These are phyloP conservation scores for Metschnikowia anglica DNA, from an alignment of 805 yeast species.

Conservation along the genomic window DNA sequence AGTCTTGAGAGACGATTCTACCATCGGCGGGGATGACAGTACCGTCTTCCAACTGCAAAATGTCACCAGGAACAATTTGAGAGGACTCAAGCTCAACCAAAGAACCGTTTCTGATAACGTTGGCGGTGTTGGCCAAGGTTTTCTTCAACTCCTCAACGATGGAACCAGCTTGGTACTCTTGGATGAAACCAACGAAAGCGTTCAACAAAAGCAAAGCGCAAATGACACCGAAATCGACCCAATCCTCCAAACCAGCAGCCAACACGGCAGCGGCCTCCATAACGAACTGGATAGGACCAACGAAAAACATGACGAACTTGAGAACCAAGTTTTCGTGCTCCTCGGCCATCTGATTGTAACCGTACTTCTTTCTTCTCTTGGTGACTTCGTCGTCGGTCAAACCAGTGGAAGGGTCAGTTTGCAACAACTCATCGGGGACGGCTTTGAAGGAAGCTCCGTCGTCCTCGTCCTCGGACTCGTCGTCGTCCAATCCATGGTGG, in stretches of 20 bases:
- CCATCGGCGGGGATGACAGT: constrained; percentile 92
- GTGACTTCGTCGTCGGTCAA: constrained; percentile 72
- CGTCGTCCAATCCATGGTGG: constrained; percentile 44
- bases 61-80: constrained; percentile 94
- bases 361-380: constrained; percentile 86
- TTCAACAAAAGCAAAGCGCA: constrained; percentile 81
- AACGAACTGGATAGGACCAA: constrained; percentile 95
- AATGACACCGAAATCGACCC: constrained; percentile 99
- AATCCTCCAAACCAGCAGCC: constrained; percentile 95
- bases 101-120: constrained; percentile 79
- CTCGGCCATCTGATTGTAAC: constrained; percentile 88
- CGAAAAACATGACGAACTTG: constrained; percentile 83
- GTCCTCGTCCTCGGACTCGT: constrained; percentile 30
- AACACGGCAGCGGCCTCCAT: constrained; percentile 95
- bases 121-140: constrained; percentile 88
- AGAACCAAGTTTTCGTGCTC: constrained; percentile 76
- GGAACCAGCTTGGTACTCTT: constrained; percentile 97
- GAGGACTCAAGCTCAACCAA: constrained; percentile 73
- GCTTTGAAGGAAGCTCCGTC: constrained; percentile 51
- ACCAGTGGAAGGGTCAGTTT: constrained; percentile 80
- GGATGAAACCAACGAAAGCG: constrained; percentile 93
- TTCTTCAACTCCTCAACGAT: constrained; percentile 95
- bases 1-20: constrained; percentile 80
- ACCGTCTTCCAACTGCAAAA: constrained; percentile 90
- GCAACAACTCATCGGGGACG: constrained; percentile 81